Conservation (phyloP, 345 rosid species). For the Lenwebbia sp. region DNA sequence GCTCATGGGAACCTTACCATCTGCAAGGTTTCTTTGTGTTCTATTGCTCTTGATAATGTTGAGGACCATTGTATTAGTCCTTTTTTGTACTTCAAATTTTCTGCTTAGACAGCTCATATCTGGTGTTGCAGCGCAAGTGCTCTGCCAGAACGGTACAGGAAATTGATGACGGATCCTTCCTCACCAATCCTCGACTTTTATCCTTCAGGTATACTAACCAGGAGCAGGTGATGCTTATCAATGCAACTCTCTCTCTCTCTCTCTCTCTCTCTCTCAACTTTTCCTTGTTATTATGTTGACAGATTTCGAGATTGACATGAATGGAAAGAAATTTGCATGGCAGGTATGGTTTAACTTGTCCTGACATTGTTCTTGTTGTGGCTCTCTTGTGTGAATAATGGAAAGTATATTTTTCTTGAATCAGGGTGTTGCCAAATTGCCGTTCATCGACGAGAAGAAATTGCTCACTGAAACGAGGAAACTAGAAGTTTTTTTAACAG, state of each 20-base stretch:
- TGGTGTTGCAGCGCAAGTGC: conserved; percentile 65
- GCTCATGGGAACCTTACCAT: conserved; percentile 95
- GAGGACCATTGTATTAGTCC: neutral
- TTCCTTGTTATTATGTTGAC: conserved; percentile 11
- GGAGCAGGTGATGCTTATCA: neutral
- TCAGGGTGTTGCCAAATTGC: conserved; percentile 92
- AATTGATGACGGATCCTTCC: conserved; percentile 76
- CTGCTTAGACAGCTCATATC: conserved; percentile 1
- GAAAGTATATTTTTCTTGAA: conserved; percentile 5
- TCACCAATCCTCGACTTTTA: conserved; percentile 69
- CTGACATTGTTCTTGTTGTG: neutral
- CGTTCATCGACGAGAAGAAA: conserved; percentile 80
- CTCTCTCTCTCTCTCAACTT: neutral
- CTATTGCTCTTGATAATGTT: neutral
- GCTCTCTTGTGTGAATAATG: neutral
- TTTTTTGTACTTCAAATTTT: neutral
- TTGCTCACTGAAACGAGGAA: conserved; percentile 73
- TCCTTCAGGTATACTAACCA: conserved; percentile 51
- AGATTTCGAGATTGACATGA: conserved; percentile 98
- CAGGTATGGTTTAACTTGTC: conserved; percentile 45
- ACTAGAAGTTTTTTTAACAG: conserved; percentile 77
- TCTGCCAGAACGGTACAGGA: conserved; percentile 66
- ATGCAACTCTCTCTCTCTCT: neutral
- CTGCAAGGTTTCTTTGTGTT: conserved; percentile 57
- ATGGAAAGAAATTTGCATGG: conserved; percentile 96